These are phyloP conservation scores for Pleurotus tuoliensis DNA, from an alignment of 768 basidiomycete genomes.

Conservation along the genomic window DNA sequence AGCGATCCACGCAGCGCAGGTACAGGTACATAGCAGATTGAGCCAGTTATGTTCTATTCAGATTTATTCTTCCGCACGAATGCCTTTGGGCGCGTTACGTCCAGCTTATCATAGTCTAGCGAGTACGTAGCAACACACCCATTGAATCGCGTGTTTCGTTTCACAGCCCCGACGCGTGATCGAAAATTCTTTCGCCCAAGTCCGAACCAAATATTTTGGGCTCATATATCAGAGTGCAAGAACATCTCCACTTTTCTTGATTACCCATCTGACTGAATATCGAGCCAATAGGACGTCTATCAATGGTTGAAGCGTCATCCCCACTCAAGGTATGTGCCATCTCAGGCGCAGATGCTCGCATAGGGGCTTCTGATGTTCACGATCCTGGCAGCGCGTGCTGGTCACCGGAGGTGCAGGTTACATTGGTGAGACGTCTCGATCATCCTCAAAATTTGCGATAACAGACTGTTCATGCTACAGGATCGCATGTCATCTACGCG, in stretches of 20 bases:
- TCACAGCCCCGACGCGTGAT: conserved; percentile 6
- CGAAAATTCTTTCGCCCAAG: conserved; percentile 7
- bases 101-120: background rate
- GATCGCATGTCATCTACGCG: conserved; percentile 89
- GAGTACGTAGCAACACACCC: conserved; percentile 5
- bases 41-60: background rate
- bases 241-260: conserved; percentile 7
- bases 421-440: conserved; percentile 51
- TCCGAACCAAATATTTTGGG: background rate
- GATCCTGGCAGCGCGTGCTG: conserved; percentile 47
- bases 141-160: conserved; percentile 1
- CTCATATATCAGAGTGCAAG: conserved; percentile 5
- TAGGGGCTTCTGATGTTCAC: conserved; percentile 3
- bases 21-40: background rate
- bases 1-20: background rate
- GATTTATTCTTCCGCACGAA: background rate
- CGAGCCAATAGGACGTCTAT: background rate
- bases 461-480: conserved; percentile 33
- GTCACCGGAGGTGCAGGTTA: conserved; percentile 87
- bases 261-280: conserved; percentile 7
- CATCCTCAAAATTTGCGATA: background rate
- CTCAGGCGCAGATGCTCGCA: conserved; percentile 6
- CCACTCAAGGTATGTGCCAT: conserved; percentile 43
- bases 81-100: too few relatives aligned
- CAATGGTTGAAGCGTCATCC: conserved; percentile 18